Conservation (phyloP, 2,329 filamentous ascomycete species). For the Penicillium olsonii region DNA sequence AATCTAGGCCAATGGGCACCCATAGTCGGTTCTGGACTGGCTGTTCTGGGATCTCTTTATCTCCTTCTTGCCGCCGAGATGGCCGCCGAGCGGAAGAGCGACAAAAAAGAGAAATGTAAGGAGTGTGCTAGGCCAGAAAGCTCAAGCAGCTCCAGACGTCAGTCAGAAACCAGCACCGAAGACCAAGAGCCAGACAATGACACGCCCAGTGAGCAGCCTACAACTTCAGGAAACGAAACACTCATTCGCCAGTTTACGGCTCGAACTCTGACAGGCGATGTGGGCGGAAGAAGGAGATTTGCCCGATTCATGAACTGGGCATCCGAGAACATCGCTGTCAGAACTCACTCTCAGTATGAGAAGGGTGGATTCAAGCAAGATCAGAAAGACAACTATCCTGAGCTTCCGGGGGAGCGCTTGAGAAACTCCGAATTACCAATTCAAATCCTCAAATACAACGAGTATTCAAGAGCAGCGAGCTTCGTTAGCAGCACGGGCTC, state of each 20-base stretch:
- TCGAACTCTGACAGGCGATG: constrained; percentile 12
- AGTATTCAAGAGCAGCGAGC: constrained; percentile 29
- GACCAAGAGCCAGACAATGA: neutral
- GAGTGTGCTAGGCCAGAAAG: neutral
- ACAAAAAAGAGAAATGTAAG: neutral
- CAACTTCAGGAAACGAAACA: neutral
- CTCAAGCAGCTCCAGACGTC: neutral
- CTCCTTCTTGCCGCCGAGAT: constrained; percentile 48
- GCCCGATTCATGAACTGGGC: constrained; percentile 47
- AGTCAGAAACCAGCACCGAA: constrained; percentile 1
- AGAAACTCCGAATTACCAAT: constrained; percentile 42
- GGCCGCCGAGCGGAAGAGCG: constrained; percentile 25
- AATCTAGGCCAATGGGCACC: constrained; percentile 37
- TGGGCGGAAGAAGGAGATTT: constrained; percentile 44
- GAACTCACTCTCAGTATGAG: constrained; percentile 52
- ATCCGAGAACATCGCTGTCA: constrained; percentile 51
- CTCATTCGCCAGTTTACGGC: neutral
- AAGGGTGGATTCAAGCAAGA: constrained; percentile 52
- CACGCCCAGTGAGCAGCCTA: neutral
- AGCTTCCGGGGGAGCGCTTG: constrained; percentile 55
- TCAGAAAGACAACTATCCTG: constrained; percentile 54
- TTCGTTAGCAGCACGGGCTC: constrained; percentile 9
- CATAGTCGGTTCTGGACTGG: constrained; percentile 57
- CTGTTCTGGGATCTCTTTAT: constrained; percentile 61
- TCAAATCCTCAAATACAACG: constrained; percentile 41